Base-by-base conservation (phyloP, 805 yeast genomes). In the Kurtzmaniella cleridarum region DNA sequence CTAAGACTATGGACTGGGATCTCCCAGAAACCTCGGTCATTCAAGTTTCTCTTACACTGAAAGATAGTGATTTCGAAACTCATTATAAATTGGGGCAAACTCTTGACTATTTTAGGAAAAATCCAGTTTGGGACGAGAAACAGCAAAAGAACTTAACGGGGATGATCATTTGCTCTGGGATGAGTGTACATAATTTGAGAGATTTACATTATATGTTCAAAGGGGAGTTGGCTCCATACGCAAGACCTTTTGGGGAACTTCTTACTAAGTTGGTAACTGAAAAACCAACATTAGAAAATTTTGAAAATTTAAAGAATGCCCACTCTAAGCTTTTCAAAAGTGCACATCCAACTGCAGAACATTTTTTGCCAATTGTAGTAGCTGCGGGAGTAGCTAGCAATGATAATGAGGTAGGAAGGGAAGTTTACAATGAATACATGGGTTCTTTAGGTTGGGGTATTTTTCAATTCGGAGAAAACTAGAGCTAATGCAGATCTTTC, bases 321-420 rank as follows among this genome's bases (percentile, higher is more conserved):
- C 48, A 63, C 46, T 52, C 46, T 3, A 48, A 54, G 3, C 54
- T 77, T 12, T 54, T 79, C 28, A 50, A 50, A 36, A 49, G 57
- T 27, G 82, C 91, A 0, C 95, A 85, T 57, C 95, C 95, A 8
- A 79, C 90, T 0, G 61, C 79, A 36, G 95, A 85, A 46, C 95
- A 85, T 58, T 76, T 85, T 43, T 58, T 77, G 47, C 91, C 91
- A 1, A 48, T 80, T 6, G 75, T 78, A 28, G 86, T 78, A 32
- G 78, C 70, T 11, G 78, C 79, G 2, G 78, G 81, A 23, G 75
- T 81, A 26, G 70, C 78, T 15, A 59, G 66, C 14, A 66, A 66
- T 11, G 43, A 53, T 16, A 71, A 66, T 23, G 39, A 42, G 1
- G 47, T 47, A 12, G 75, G 72, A 32, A 58, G 61, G 35, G 76